Base-by-base conservation (phyloP, 2,329 filamentous ascomycete species). In the Aschersonia sp. region DNA sequence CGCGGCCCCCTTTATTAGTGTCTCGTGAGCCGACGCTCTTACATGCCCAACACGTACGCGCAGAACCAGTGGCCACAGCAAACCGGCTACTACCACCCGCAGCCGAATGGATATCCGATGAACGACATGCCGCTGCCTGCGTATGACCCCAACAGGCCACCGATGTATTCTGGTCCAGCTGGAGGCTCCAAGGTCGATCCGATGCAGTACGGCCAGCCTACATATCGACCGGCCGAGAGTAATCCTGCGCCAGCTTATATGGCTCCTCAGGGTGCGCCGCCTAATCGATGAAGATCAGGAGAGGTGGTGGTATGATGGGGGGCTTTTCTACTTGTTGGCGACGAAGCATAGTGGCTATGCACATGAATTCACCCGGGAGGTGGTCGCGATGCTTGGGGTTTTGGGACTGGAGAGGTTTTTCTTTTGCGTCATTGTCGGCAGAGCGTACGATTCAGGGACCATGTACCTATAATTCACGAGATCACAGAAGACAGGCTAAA, bases 91-190 rank as follows among this genome's bases (percentile, higher is more conserved):
- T 50, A 47, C 43, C 51, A 55, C 52, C 59, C 55, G 40, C 45
- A 49, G 43, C 40, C 48, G 40, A 51, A 56, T 48, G 56, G 49
- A 20, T 70, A 72, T 56, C 67, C 66, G 52, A 77, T 79, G 74
- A 63, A 76, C 51, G 55, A 68, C 47, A 71, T 75, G 67, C 66
- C 72, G 46, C 73, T 73, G 9, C 74, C 74, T 20, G 70, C 78
- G 47, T 81, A 81, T 58, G 77, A 81, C 52, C 74, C 74, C 5
- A 72, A 66, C 54, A 65, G 74, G 31, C 76, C 77, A 48, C 77
- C 77, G 5, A 62, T 72, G 56, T 81, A 82, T 58, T 69, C 73
- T 41, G 58, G 52, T 4, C 64, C 73, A 5, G 63, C 64, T 2
- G 73, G 69, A 48, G 67, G 62, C 28, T 67, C 68, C 47, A 81